Base-by-base conservation (phyloP, 2,329 filamentous ascomycete genomes). In the Cladophialophora chaetospira region DNA sequence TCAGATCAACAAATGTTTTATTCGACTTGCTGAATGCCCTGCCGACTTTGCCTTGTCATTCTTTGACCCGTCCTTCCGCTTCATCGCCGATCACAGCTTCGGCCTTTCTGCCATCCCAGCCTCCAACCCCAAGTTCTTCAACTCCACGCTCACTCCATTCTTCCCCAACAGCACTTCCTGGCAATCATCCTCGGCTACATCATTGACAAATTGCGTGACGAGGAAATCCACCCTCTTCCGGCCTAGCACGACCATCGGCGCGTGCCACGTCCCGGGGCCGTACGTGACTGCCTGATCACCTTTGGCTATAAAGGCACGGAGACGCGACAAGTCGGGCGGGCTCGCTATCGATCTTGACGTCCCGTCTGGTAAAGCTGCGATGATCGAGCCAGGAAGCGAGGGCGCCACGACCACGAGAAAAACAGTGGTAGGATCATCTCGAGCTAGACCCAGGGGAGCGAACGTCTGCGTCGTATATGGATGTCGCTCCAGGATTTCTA, bases 391-490 rank as follows among this genome's bases (percentile, higher is more conserved):
- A 0, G 69, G 71, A 9, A 83, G 78, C 10, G 85, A 90, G 0
- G 93, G 92, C 15, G 93, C 93, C 17, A 97, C 93, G 63, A 97
- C 84, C 60, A 97, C 88, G 23, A 99, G 82, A 71, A 93, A 97
- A 19, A 68, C 60, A 2, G 53, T 55, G 26, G 50, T 44, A 19
- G 29, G 19, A n/a, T 25, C 64, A 5, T 63, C 36, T 3, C 56
- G 29, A 9, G 57, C 43, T n/a, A 51, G 71, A 67, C 52, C 64
- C 48, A 97, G 77, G 0, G 94, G 94, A 40, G 89, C 82, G 72
- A 99, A 97, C 0, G 91, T 96, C 76, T 99, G 94, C 1, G 89
- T 89, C 1, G 94, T 97, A 73, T 86, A 97, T 0, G 94, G 93
- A 73, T 99, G 94, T 35, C 94, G 82, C 72, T 99, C 94, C 26